These are phyloP conservation scores for Kwoniella shivajii DNA, from an alignment of 1,284 basidiomycete species.

Conservation along the genomic window DNA sequence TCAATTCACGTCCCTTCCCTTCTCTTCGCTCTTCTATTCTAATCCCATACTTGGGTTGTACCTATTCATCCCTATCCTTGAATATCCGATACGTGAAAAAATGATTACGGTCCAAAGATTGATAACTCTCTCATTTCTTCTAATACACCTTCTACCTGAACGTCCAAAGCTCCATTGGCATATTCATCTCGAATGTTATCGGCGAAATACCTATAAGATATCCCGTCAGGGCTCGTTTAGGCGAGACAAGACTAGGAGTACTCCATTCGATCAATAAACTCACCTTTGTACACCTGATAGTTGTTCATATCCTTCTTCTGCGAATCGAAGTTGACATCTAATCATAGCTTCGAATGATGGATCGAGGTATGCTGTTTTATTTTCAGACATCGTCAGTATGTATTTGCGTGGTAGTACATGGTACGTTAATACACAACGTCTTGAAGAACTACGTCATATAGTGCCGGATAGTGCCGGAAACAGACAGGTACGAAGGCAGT, in stretches of 20 bases:
- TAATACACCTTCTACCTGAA: conserved; percentile 89
- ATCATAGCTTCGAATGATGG: conserved; percentile 99
- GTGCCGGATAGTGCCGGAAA: too few species aligned
- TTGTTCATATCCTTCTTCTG: conserved; percentile 98
- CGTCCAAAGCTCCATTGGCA: conserved; percentile 92
- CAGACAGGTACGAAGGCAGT: too few species aligned
- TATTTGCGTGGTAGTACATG: too few species aligned
- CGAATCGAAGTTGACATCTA: conserved; percentile 93
- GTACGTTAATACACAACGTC: too few species aligned
- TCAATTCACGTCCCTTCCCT: background rate
- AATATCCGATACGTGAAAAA: background rate
- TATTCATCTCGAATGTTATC: conserved; percentile 94
- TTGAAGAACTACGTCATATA: too few species aligned
- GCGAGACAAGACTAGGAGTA: too few species aligned
- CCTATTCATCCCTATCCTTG: too few species aligned
- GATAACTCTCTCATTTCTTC: conserved; percentile 96
- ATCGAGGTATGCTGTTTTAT: conserved; percentile 87
- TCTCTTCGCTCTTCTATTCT: background rate
- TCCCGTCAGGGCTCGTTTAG: too few species aligned
- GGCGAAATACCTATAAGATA: conserved; percentile 66
- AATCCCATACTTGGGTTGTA: too few species aligned
- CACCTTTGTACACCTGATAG: conserved; percentile 90
- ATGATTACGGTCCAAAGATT: conserved; percentile 64
- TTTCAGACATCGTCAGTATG: too few species aligned
- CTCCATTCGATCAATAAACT: too few species aligned